Conservation (phyloP, 2,329 filamentous ascomycete species). For the Trichoderma sp. region DNA sequence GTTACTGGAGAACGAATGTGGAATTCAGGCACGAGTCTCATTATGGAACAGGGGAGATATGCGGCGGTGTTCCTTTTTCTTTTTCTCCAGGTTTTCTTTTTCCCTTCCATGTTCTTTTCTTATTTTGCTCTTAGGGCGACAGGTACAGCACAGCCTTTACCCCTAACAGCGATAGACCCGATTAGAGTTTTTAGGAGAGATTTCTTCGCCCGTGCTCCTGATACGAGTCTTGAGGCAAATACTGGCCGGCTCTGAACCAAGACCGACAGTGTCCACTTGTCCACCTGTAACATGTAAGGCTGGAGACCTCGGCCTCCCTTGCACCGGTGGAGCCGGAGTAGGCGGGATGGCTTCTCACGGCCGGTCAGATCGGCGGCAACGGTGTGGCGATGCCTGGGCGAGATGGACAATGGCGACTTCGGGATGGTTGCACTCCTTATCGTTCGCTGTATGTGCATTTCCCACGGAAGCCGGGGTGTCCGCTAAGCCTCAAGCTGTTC, state of each 20-base stretch:
- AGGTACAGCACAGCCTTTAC: background rate
- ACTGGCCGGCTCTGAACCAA: background rate
- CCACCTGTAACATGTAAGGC: background rate
- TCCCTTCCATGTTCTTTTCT: background rate
- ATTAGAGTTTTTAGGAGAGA: background rate
- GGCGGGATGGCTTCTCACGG: conserved; percentile 16
- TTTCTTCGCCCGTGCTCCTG: conserved; percentile 1
- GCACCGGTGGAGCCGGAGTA: conserved; percentile 17
- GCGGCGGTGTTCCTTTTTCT: background rate
- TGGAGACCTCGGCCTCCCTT: conserved; percentile 15
- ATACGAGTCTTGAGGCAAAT: conserved; percentile 3
- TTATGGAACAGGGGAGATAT: background rate
- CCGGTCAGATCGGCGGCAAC: conserved; percentile 16
- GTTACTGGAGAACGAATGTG: conserved; percentile 5
- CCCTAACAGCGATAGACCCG: background rate
- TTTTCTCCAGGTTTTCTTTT: background rate
- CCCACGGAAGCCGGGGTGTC: background rate
- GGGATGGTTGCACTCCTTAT: background rate
- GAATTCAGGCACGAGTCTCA: conserved; percentile 4
- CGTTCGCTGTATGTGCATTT: background rate
- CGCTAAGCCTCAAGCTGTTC: background rate
- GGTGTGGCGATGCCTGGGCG: conserved; percentile 3
- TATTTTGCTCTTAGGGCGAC: background rate
- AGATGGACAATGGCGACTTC: background rate
- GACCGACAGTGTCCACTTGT: conserved; percentile 1